Conservation (phyloP, 495 filamentous ascomycete species). For the Bathelium albidoporum region DNA sequence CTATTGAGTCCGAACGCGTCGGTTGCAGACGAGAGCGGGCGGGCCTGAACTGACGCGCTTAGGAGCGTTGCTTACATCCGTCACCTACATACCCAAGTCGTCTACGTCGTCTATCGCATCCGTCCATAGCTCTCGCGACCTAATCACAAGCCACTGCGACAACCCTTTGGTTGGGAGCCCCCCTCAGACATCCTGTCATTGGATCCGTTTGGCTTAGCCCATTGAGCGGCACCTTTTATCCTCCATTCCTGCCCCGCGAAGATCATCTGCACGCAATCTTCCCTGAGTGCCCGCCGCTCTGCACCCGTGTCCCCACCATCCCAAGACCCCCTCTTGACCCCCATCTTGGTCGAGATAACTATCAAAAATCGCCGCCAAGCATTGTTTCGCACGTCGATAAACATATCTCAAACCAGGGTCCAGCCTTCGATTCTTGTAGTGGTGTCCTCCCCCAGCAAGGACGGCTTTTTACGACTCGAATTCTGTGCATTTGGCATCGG, state of each 20-base stretch:
- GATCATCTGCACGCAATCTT: slow-evolving; percentile 50
- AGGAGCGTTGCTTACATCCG: neutral
- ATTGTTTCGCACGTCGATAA: neutral
- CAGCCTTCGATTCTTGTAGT: neutral
- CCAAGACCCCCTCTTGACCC: slow-evolving; percentile 2
- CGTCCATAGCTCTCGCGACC: neutral
- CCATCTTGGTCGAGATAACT: slow-evolving; percentile 3
- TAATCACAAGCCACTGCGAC: slow-evolving; percentile 27
- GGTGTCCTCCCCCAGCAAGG: neutral
- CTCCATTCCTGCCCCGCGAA: slow-evolving; percentile 29
- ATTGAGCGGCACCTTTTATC: slow-evolving; percentile 24
- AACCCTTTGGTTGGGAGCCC: slow-evolving; percentile 20
- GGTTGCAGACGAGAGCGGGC: neutral
- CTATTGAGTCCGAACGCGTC: neutral
- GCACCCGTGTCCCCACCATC: neutral
- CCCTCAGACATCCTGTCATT: slow-evolving; percentile 43
- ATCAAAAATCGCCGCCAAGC: neutral
- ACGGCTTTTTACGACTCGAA: neutral
- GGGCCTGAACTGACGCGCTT: neutral
- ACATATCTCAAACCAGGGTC: neutral
- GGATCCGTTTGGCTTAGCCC: slow-evolving; percentile 43
- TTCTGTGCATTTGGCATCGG: neutral
- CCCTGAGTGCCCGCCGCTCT: slow-evolving; percentile 23
- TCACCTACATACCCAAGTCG: no score
- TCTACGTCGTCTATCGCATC: neutral